These are phyloP conservation scores for Zygosaccharomyces sapae DNA, from an alignment of 1,139 yeast genomes.

Conservation along the genomic window DNA sequence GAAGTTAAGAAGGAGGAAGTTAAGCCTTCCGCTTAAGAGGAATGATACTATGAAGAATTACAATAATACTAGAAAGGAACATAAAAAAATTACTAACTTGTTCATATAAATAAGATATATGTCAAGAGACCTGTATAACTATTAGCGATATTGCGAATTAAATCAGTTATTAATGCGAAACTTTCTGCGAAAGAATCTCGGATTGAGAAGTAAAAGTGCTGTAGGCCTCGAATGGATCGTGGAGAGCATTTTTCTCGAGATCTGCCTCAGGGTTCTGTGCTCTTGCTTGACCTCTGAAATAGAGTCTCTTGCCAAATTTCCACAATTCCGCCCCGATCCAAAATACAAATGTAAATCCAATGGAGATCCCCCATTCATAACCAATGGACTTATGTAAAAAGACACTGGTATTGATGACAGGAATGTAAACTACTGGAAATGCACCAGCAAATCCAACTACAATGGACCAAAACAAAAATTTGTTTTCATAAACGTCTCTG, in stretches of 20 bases:
- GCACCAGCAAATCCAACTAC: conserved; percentile 65
- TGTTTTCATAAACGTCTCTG: conserved; percentile 68
- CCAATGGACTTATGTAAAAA: conserved; percentile 71
- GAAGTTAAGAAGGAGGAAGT: conserved; percentile 30
- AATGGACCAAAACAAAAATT: conserved; percentile 81
- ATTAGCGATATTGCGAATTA: not conserved
- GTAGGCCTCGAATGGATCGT: conserved; percentile 61
- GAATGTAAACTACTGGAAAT: conserved; percentile 83
- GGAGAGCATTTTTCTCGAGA: conserved; percentile 46
- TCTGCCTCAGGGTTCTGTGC: conserved; percentile 61
- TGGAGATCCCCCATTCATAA: conserved; percentile 79
- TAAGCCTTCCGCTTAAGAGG: conserved; percentile 7
- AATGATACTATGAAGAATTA: not conserved
- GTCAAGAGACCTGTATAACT: not conserved
- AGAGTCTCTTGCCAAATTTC: conserved; percentile 63
- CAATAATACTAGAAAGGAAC: not conserved
- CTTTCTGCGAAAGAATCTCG: conserved; percentile 13
- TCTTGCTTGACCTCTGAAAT: conserved; percentile 42
- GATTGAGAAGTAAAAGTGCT: conserved; percentile 32
- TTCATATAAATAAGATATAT: conserved; percentile 1
- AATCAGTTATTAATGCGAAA: conserved; percentile 3
- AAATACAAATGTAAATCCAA: conserved; percentile 60
- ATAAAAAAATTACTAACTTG: not conserved
- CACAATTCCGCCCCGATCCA: conserved; percentile 60
- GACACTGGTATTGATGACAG: conserved; percentile 75